Evolutionary conservation across 768 basidiomycete genomes (phyloP), one percentile per base, ranked within the genome.

Genomic region (Boletus insuetus): DNA sequence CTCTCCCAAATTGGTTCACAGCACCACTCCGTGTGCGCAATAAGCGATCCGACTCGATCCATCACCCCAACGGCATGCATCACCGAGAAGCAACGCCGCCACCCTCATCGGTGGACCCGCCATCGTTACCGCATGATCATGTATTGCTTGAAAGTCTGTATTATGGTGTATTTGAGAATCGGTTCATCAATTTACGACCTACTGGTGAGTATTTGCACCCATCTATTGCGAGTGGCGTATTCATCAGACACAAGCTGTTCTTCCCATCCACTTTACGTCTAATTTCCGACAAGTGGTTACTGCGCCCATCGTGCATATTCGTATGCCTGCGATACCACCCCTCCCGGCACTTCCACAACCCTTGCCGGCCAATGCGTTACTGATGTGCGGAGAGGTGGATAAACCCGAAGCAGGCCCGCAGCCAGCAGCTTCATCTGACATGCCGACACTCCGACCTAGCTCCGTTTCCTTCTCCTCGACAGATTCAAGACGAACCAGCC

Each of bases 1-100:
- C 72, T 5, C 77, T 91, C 37, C 88, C 89, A 20, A 80, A 79
- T 37, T 91, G 88, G 87, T 91, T 89, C 62, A 90, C 89, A 2
- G 75, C 79, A 38, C 85, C 87, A 10, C 77, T 90, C 49, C 82
- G 86, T 29, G 75, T 75, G 29, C 81, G 76, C 62, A 73, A 79
- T 20, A 68, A 75, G 57, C 75, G 78, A 47, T 66, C 77, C 52
- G 69, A 80, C 40, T 79, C 84, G 39, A 73, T 80, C 41, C 77
- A 82, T 59, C 74, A 78, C 61, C 78, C 84, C 32, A 77, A 82
- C 48, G 78, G 77, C 34, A 68, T 75, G 37, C 74, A 73, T 50
- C 60, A 60, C 16, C 73, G 70, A 39, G 68, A 59, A 35, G 49
- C 61, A 14, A 67, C 74, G 53, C 68, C 73, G 42, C 68, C 73